These are phyloP conservation scores for Colletotrichum spaethianum DNA, from an alignment of 2,329 filamentous ascomycete genomes.

Conservation along the genomic window DNA sequence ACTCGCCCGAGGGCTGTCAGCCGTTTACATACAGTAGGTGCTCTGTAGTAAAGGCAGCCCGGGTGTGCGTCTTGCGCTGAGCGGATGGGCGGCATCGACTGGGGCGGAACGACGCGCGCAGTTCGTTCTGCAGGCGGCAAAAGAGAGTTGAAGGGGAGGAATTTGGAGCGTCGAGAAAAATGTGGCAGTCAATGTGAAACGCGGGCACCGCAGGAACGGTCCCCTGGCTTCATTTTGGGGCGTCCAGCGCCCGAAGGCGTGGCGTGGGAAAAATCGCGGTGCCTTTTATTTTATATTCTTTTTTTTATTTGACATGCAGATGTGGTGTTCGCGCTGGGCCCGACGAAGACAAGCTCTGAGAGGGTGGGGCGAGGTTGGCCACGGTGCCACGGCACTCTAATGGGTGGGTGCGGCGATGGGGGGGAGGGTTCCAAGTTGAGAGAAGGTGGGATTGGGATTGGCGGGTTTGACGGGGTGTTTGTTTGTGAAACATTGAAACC, in stretches of 20 bases:
- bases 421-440: not conserved
- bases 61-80: too few relatives aligned
- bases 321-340: too few relatives aligned
- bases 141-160: too few relatives aligned
- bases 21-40: too few relatives aligned
- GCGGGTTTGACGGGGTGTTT: not conserved
- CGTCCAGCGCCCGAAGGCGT: not conserved
- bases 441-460: not conserved
- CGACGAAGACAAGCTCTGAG: not conserved
- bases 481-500: slow-evolving; percentile 23
- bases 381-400: not conserved
- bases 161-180: too few relatives aligned
- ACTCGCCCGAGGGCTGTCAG: too few relatives aligned
- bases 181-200: slow-evolving; percentile 19
- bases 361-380: not conserved
- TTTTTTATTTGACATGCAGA: too few relatives aligned
- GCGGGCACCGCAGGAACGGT: slow-evolving; percentile 25
- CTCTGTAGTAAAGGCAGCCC: too few relatives aligned
- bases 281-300: too few relatives aligned
- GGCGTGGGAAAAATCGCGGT: not conserved
- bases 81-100: too few relatives aligned
- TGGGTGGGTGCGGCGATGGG: slow-evolving; percentile 8
- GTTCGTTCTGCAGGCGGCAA: too few relatives aligned
- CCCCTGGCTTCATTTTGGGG: slow-evolving; percentile 7
- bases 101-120: too few relatives aligned